Evolutionary conservation across 1,139 yeast species (phyloP), one percentile per base, ranked within the genome.

Genomic region (Yamadazyma membranifaciens): DNA sequence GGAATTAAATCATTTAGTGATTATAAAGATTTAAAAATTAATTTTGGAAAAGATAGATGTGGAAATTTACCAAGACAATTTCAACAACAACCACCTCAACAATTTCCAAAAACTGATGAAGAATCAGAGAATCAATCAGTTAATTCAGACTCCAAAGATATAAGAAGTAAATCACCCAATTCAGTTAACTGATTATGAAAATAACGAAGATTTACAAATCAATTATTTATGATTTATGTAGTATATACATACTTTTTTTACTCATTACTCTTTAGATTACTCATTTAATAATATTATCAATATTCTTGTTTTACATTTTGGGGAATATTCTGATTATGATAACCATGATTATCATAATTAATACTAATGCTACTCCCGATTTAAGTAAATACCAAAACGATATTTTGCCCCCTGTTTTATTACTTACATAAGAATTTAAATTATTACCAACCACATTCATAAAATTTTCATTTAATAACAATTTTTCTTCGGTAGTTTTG

Each of bases 41-140:
- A 78, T 54, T 89, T 87, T 58, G 96, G 97, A 45, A 86, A 86
- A 62, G 97, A 91, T 62, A 75, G 96, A 55, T 92, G 98, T 64
- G 97, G 95, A 24, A 87, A 88, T 58, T 75, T 83, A 47, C 89
- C 89, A 45, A 75, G 82, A 53, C 74, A 69, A 51, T 69, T 69
- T 46, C 73, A 67, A 51, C 68, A 65, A 48, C 40, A 34, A 24
- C 29, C 24, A 2, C 43, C 36, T 20, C 40, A 41, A 36, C 27
- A 34, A 12, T 17, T 14, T 17, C 31, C 17, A 17, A 11, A 33
- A 7, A n/a, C 42, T 14, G 52, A 45, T 10, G 25, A 11, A 20
- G 36, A 12, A 17, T 16, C 35, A 12, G 36, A 20, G 13, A 22
- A 20, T 16, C 17, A 12, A 14, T 33, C 36, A 22, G 36, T 20